phyloP scores from a whole-genome alignment of 2,329 filamentous ascomycete species.

The Penicillium polonicum region DNA sequence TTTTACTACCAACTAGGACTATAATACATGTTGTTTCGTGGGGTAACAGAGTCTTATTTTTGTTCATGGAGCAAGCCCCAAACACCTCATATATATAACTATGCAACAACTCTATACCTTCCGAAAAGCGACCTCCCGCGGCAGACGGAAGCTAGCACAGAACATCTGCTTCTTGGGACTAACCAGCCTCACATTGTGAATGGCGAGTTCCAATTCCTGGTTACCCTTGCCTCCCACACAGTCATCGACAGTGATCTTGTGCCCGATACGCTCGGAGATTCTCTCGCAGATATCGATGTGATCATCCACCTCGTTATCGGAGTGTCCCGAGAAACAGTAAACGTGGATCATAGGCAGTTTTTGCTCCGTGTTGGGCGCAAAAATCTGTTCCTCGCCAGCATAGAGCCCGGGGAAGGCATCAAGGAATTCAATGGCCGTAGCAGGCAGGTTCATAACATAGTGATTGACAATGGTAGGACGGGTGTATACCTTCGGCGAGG shows the following conservation, averaged over 20 bases:
- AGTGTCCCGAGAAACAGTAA: constrained; percentile 90
- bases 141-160: constrained; percentile 87
- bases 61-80: constrained; percentile 7
- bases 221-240: constrained; percentile 53
- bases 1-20: not conserved
- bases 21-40: not conserved
- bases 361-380: constrained; percentile 58
- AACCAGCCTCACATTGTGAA: constrained; percentile 75
- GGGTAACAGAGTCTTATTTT: constrained; percentile 19
- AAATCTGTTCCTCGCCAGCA: constrained; percentile 64
- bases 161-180: constrained; percentile 96
- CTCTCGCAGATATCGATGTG: constrained; percentile 63
- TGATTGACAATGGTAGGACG: constrained; percentile 76
- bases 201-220: constrained; percentile 57
- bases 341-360: constrained; percentile 81
- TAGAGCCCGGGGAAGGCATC: constrained; percentile 77
- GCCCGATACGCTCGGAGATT: constrained; percentile 61
- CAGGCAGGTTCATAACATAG: constrained; percentile 97
- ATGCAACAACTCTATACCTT: constrained; percentile 25
- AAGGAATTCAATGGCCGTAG: constrained; percentile 82
- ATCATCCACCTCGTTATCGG: constrained; percentile 66
- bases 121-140: constrained; percentile 74
- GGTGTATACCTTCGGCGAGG: constrained; percentile 28
- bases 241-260: constrained; percentile 56
- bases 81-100: constrained; percentile 15